Evolutionary conservation across 2,329 filamentous ascomycete species (phyloP), one percentile per base, ranked within the genome.

Genomic region (Daldinia eschscholtzii): DNA sequence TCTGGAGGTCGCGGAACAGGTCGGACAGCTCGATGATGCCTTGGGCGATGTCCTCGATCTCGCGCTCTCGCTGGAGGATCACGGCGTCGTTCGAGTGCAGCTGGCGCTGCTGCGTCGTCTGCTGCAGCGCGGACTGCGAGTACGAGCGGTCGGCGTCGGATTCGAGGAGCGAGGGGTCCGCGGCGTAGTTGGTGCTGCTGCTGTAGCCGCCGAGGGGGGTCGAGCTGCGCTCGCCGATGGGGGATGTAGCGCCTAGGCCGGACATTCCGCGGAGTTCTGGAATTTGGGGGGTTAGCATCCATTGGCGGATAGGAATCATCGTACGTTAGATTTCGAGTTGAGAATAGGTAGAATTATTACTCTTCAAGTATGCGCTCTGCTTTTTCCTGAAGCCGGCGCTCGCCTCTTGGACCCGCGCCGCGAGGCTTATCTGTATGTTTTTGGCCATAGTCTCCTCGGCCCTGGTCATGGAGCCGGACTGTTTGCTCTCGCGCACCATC

Each of bases 11-110:
- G 70, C 97, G 93, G 83, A 99, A 99, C 57, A 99, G 93, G 79
- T 98, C 96, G 3, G 95, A 93, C 6, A 99, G 85, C 78, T 98
- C 95, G 76, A 99, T 98, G 80, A 99, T 98, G 65, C 96, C 95
- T 79, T 98, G 94, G 1, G 96, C 96, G 71, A 99, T 99, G 75
- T 98, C 94, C 77, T 97, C 97, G 76, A 99, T 99, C 80, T 98
- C 96, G 44, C 92, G 91, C 81, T 99, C 96, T 71, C 96, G 92
- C 79, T 98, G 96, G 68, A 91, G 88, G 74, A 99, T 98, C 41
- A 89, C 89, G 2, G 90, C 86, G 78, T 98, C 95, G 77, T 97
- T 94, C 65, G 90, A 91, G 65, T 90, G 88, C 33, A 92, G 82
- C 64, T 88, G 86, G 72, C 87, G 87, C 76, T 89, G 87, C 61